Evolutionary conservation across 2,329 filamentous ascomycete genomes (phyloP).

Genomic region (Sarocladium brachiariae): DNA sequence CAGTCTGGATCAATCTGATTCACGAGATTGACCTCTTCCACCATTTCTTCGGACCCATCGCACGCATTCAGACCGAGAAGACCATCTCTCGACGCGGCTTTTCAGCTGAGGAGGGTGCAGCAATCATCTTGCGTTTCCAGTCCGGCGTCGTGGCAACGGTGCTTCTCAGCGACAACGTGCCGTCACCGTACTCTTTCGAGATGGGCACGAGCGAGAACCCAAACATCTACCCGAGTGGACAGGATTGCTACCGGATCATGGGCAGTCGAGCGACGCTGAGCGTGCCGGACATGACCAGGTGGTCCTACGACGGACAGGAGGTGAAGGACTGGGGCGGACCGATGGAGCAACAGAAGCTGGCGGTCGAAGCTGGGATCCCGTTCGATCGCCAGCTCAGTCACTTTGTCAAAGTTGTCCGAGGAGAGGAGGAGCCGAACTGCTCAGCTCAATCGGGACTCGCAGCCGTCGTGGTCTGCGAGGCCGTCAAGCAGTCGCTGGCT

Average conservation of each 20-base stretch:
- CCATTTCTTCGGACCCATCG: conserved; percentile 46
- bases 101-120: conserved; percentile 48
- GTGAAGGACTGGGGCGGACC: conserved; percentile 34
- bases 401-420: conserved; percentile 41
- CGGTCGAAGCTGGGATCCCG: conserved; percentile 24
- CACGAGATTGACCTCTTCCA: conserved; percentile 55
- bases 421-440: conserved; percentile 36
- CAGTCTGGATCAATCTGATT: conserved; percentile 52
- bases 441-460: conserved; percentile 40
- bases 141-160: conserved; percentile 51
- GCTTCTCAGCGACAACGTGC: conserved; percentile 43
- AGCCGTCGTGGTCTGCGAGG: conserved; percentile 45
- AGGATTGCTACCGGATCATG: conserved; percentile 48
- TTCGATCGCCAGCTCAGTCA: conserved; percentile 47
- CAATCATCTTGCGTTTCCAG: conserved; percentile 44
- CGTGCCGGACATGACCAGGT: conserved; percentile 45
- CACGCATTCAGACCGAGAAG: conserved; percentile 42
- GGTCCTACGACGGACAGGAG: conserved; percentile 31
- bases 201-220: conserved; percentile 53
- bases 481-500: conserved; percentile 32
- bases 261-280: conserved; percentile 44
- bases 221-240: conserved; percentile 33
- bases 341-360: conserved; percentile 23
- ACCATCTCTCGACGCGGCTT: conserved; percentile 32
- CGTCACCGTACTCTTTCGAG: conserved; percentile 49